These are phyloP conservation scores for Gloeopeniophorella convolvens DNA, from an alignment of 768 basidiomycete species.

Conservation along the genomic window DNA sequence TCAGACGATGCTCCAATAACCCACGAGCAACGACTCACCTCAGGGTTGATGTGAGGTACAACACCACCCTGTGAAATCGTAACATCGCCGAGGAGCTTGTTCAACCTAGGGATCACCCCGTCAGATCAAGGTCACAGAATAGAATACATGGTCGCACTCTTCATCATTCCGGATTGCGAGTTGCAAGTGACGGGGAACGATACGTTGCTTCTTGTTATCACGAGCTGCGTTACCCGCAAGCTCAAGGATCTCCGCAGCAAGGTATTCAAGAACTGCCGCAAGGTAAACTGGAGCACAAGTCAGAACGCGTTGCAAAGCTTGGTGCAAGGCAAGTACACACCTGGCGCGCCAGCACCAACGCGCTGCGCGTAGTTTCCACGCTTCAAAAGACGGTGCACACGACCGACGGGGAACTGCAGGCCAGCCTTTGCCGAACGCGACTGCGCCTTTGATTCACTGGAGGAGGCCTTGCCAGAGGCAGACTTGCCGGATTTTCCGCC, in stretches of 20 bases:
- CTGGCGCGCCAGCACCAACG: conserved; percentile 85
- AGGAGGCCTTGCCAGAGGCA: conserved; percentile 39
- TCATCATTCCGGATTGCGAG: conserved; percentile 90
- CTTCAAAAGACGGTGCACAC: conserved; percentile 86
- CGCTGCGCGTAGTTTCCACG: conserved; percentile 84
- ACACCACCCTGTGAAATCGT: conserved; percentile 92
- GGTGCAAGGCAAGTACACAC: conserved; percentile 30
- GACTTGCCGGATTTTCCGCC: conserved; percentile 31
- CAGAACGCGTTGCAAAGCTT: background rate
- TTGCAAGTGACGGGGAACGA: conserved; percentile 86
- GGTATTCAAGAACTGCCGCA: conserved; percentile 85
- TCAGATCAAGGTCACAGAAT: background rate
- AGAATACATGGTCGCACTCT: conserved; percentile 38
- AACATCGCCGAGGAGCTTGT: conserved; percentile 78
- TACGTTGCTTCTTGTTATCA: conserved; percentile 87
- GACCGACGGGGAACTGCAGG: conserved; percentile 85
- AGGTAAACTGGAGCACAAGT: conserved; percentile 56
- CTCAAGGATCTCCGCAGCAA: conserved; percentile 89
- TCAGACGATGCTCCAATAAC: background rate
- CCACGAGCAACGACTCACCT: conserved; percentile 20
- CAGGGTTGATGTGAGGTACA: conserved; percentile 61
- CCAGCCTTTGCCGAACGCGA: conserved; percentile 72
- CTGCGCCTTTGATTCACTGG: conserved; percentile 43
- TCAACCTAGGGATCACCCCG: conserved; percentile 38
- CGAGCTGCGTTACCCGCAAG: conserved; percentile 81